Conservation (phyloP, 2,329 filamentous ascomycete genomes). For the Thielaviopsis ethacetica region DNA sequence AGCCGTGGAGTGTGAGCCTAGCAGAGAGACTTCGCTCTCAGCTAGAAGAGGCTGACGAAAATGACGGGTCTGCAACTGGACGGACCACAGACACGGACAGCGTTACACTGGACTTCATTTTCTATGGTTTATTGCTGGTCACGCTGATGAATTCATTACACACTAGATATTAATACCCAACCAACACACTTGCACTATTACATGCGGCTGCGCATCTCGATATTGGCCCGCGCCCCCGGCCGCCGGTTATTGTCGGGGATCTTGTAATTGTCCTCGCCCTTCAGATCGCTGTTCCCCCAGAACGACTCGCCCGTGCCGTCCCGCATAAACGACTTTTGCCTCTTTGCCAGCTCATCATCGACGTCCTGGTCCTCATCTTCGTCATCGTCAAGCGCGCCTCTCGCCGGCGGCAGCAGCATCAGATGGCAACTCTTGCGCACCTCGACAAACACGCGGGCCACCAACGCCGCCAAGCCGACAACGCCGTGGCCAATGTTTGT, state of each 20-base stretch:
- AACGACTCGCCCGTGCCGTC: not conserved
- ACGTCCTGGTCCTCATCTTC: not conserved
- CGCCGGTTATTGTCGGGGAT: not conserved
- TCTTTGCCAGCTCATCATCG: not conserved
- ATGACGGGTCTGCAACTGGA: not conserved
- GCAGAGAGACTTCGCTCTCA: no score
- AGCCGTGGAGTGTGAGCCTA: no score
- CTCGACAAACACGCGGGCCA: not conserved
- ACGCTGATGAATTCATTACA: not conserved
- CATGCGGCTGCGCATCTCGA: not conserved
- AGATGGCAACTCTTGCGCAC: not conserved
- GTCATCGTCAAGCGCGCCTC: not conserved
- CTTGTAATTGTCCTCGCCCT: not conserved
- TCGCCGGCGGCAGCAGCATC: not conserved
- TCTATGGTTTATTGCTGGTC: not conserved
- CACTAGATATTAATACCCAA: not conserved
- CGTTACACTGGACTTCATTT: no score
- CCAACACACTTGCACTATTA: no score
- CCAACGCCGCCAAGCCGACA: not conserved
- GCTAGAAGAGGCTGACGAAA: no score
- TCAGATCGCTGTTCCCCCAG: not conserved
- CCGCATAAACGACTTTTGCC: not conserved
- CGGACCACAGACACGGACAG: not conserved
- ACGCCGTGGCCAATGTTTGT: constrained; percentile 14
- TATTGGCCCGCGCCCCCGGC: not conserved